Evolutionary conservation across 192 early-diverging fungal genomes (phyloP), one percentile per base, ranked within the genome.

Genomic region (Gamsiella multidivaricata): DNA sequence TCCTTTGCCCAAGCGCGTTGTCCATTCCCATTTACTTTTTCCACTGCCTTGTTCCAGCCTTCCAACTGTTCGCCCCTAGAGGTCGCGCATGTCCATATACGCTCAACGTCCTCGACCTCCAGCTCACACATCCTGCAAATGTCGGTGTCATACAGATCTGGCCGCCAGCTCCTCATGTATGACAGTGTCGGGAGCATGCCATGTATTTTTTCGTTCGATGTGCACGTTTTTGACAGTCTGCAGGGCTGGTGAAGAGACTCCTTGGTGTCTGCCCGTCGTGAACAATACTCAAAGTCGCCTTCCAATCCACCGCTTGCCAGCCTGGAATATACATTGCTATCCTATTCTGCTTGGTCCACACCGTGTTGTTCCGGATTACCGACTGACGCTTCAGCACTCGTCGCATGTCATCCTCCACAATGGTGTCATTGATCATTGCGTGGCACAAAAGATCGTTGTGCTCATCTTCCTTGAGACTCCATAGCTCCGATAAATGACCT

Each of bases 91-190:
- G 10, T 3, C 54, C 54, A 55, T 6, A 55, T 8, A 20, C 36
- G 54, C 5, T 11, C 14, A 10, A n/a, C 36, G 33, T 55, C 34
- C 28, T 55, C 54, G 3, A 3, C 3, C 29, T 55, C 54, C 14
- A n/a, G 32, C 32, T 37, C 54, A 37, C 54, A 55, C 17, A 31
- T 20, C 75, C 76, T 15, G 73, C 80, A 68, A 2, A 22, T 61
- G 45, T 71, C 61, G 20, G 6, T 32, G 3, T 61, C 10, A 22
- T 60, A 71, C 49, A 53, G 45, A 26, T 54, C 54, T 25, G 53
- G 61, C 3, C 14, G 2, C 53, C 63, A 45, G 2, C 42, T 8
- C 41, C 34, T 45, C 65, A 67, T 67, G 18, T 50, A 33, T 10
- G 42, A 29, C 9, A 37, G 51, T 39, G 63, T 65, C 7, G 63